These are phyloP conservation scores for Salix caprea DNA, from an alignment of 345 rosid genomes.

Conservation along the genomic window DNA sequence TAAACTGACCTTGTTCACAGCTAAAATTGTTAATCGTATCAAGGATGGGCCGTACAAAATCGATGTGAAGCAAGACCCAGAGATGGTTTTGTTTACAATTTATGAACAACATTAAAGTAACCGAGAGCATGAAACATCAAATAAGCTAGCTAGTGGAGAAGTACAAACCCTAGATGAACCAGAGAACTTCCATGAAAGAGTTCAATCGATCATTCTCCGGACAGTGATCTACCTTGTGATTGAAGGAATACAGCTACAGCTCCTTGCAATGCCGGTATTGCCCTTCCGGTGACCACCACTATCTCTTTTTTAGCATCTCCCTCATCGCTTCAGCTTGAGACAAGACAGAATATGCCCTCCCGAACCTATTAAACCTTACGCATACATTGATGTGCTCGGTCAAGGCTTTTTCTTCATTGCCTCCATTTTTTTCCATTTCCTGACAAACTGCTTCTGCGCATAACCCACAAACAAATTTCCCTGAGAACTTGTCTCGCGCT, in stretches of 20 bases:
- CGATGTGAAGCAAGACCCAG: no score
- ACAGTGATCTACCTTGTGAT: constrained; percentile 8
- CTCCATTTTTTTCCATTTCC: constrained; percentile 27
- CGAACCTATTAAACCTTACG: constrained; percentile 18
- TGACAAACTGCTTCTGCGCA: constrained; percentile 34
- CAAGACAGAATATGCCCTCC: constrained; percentile 21
- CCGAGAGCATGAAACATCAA: no score
- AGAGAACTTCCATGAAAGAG: no score
- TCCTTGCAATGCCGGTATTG: constrained; percentile 15
- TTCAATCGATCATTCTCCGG: neutral
- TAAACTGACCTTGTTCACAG: no score
- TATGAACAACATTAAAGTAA: no score
- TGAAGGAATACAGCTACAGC: constrained; percentile 29
- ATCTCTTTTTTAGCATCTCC: constrained; percentile 23
- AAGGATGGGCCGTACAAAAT: no score
- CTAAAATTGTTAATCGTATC: no score
- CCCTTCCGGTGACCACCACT: constrained; percentile 8
- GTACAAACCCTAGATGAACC: no score
- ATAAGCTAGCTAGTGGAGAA: no score
- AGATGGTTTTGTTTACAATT: no score
- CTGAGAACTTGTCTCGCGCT: constrained; percentile 16
- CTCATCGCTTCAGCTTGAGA: constrained; percentile 27
- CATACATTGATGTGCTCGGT: constrained; percentile 28
- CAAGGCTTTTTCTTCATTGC: constrained; percentile 35
- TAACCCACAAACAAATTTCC: constrained; percentile 33